Evolutionary conservation across 192 early-diverging fungal genomes (phyloP), one percentile per base, ranked within the genome.

Genomic region (Linnemannia exigua): DNA sequence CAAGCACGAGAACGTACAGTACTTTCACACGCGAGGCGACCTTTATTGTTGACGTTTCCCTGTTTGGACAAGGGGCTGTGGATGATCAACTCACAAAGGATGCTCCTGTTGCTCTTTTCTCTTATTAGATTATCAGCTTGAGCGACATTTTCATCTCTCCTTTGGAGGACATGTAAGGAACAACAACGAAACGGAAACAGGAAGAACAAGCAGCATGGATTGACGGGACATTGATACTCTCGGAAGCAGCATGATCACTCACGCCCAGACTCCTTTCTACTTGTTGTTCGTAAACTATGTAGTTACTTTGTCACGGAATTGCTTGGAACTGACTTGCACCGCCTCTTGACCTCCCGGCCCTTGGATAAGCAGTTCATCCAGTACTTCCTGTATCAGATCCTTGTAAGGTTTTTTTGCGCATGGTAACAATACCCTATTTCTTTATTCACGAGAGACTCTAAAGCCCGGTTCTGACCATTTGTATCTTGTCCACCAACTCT

Each of bases 341-440:
- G 97, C 58, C 92, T 99, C 58, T 90, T 98, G 61, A 95, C 95
- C 61, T 95, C 96, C 46, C 91, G 97, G 74, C 96, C 96, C 33
- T 88, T 99, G 74, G 97, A 98, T 74, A 96, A 96, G 87, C 96
- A 97, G 88, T 98, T 97, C 76, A 95, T 98, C 79, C 96, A 99
- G 89, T 99, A 97, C 92, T 99, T 99, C 87, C 90, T 97, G 84
- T 99, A 98, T 87, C 98, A 99, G 83, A 97, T 99, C 69, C 85
- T 98, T 78, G 91, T 93, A 84, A 84, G 92, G 48, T 77, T 9
- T 6, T 54, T 22, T 31, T n/a, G n/a, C n/a, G n/a, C n/a, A 15
- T 52, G 31, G 15, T 14, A 2, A 9, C 6, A 46, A 2, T 8
- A n/a, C 9, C 20, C 9, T 38, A 22, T 72, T 31, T 72, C 25